A percentile compares a stretch with the other conserved stretches of the same genome.
Conservation (phyloP, 768 basidiomycete genomes). For the Boletus rubropictus region DNA sequence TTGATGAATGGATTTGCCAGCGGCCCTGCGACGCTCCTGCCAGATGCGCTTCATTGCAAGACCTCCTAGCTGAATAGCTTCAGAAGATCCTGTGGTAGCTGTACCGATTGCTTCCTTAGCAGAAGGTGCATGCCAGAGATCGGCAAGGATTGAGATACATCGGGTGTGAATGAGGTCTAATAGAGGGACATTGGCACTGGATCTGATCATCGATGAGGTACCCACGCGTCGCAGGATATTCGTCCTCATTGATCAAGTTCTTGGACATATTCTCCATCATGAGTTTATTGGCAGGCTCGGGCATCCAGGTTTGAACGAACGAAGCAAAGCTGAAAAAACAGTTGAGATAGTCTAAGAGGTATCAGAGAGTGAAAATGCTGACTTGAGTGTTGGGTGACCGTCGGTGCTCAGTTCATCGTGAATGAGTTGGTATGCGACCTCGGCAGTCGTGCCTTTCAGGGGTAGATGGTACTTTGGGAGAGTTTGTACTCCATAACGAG, state of each 20-base stretch:
- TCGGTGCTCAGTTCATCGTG: conserved; percentile 61
- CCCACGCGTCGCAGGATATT: conserved; percentile 56
- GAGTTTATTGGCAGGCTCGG: conserved; percentile 44
- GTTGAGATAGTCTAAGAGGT: neutral
- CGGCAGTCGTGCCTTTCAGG: conserved; percentile 51
- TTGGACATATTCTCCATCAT: conserved; percentile 62
- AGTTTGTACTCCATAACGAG: conserved; percentile 56
- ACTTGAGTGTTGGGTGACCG: conserved; percentile 51
- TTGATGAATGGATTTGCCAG: conserved; percentile 59
- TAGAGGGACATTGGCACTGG: neutral
- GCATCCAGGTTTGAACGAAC: conserved; percentile 66
- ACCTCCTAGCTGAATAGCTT: conserved; percentile 70
- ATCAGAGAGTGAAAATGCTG: neutral
- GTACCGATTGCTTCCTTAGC: conserved; percentile 54
- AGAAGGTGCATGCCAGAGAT: conserved; percentile 63
- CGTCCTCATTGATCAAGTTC: conserved; percentile 66
- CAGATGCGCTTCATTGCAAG: conserved; percentile 67
- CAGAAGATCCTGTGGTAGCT: conserved; percentile 65
- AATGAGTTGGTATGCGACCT: conserved; percentile 49
- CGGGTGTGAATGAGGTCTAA: conserved; percentile 41
- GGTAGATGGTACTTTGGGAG: conserved; percentile 67
- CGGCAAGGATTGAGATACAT: conserved; percentile 52
- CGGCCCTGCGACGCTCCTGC: conserved; percentile 61
- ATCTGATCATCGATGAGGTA: neutral
- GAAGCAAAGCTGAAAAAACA: conserved; percentile 44